Base-by-base conservation (phyloP, 208 protist species). In the Tritrichomonas foetus region DNA sequence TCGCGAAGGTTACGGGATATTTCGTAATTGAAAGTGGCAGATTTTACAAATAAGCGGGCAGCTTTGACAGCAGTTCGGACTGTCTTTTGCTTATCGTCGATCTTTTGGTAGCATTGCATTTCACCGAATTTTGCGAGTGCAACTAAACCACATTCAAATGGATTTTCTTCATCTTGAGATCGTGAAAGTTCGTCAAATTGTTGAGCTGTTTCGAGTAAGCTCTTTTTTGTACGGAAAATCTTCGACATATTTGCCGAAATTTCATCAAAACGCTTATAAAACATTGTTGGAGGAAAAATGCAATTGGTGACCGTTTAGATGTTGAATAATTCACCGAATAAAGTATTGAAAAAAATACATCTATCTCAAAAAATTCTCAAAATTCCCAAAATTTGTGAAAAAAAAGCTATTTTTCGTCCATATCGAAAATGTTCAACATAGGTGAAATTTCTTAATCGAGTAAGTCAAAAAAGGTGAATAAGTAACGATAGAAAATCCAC, bases 41-140 rank as follows among this genome's bases (percentile, higher is more conserved):
- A 82, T 82, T 82, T 82, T 33, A 82, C 41, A 36, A 82, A 82
- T 33, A 82, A 25, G 30, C 74, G 74, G 11, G 74, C 74, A 33
- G 74, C 74, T 53, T 82, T 82, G 41, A 82, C 74, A 53, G 74
- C 74, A 25, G 74, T 82, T 3, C 74, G 33, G 50, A 82, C 74
- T 50, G 74, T 82, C 39, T 82, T 82, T 36, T 82, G 74, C 74
- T 82, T 82, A 41, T 82, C 74, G 16, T 82, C 74, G 25, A 82
- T 50, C 41, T 82, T 82, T 82, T 82, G 74, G n/a, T 36, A 82
- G 74, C 74, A 82, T 53, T 82, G 74, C 74, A 82, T 82, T 44
- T 82, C 74, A 53, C 74, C 74, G 50, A 82, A 82, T 30, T 50
- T 82, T 8, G 74, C 74, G 11, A 82, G 41, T 22, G 74, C 74